A percentile compares a stretch with the other conserved stretches of the same genome.
phyloP scores from a whole-genome alignment of 2,329 filamentous ascomycete genomes.

The Hypoxylon sp. region DNA sequence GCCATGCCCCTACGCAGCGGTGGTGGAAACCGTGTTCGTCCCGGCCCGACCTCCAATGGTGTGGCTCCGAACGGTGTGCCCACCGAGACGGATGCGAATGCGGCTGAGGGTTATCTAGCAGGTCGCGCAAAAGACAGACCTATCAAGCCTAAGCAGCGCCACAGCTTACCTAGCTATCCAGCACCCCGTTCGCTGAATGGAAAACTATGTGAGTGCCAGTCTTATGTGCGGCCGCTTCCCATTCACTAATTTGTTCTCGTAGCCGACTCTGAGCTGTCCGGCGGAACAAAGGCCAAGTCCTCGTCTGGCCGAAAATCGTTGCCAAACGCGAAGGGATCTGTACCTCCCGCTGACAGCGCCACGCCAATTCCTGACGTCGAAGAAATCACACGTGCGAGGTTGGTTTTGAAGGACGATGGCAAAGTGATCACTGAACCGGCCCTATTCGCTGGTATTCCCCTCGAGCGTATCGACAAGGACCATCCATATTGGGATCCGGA shows the following conservation, averaged over 20 bases:
- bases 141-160: constrained; percentile 49
- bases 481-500: constrained; percentile 69
- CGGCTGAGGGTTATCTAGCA: constrained; percentile 12
- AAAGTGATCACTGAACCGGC: constrained; percentile 63
- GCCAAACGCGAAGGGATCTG: constrained; percentile 47
- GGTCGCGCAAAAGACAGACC: constrained; percentile 39
- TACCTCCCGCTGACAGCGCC: constrained; percentile 43
- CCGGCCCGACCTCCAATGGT: constrained; percentile 28
- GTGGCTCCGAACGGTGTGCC: constrained; percentile 33
- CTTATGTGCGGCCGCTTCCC: neutral
- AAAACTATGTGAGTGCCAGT: constrained; percentile 34
- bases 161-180: constrained; percentile 49
- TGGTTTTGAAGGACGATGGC: constrained; percentile 64
- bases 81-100: constrained; percentile 29
- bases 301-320: constrained; percentile 50
- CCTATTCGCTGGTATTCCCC: constrained; percentile 65
- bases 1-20: constrained; percentile 44
- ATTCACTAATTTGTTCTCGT: constrained; percentile 33
- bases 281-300: constrained; percentile 46
- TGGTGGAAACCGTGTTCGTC: constrained; percentile 30
- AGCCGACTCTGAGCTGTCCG: constrained; percentile 41
- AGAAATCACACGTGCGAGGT: constrained; percentile 61
- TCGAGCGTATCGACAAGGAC: constrained; percentile 62
- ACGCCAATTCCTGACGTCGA: constrained; percentile 35
- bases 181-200: constrained; percentile 30